A percentile compares a stretch with the other conserved stretches of the same genome.
Evolutionary conservation across 179 eudicot genomes (phyloP).

Genomic region (Spinacia oleracea): DNA sequence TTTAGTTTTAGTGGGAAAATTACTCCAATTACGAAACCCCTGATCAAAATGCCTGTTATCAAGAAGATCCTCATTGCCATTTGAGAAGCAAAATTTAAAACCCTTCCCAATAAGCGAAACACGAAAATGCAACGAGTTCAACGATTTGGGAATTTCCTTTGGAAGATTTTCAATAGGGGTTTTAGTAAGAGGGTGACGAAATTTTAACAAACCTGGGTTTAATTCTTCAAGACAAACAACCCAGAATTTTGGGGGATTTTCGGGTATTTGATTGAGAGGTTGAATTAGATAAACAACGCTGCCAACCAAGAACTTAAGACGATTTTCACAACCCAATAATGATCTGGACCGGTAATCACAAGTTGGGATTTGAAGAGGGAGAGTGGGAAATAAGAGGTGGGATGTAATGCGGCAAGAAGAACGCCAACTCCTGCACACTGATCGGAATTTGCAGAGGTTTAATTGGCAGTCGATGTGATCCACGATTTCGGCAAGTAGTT

Average conservation of each 20-base stretch:
- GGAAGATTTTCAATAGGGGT: slow-evolving; percentile 2
- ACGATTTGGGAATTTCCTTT: neutral
- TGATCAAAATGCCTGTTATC: neutral
- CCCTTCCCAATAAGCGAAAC: slow-evolving; percentile 6
- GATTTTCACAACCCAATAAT: slow-evolving; percentile 1
- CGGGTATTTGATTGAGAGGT: neutral
- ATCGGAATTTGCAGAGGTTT: slow-evolving; percentile 1
- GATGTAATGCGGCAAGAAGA: neutral
- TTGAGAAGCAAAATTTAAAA: neutral
- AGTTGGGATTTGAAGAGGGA: neutral
- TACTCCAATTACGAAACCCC: neutral
- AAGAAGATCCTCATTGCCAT: neutral
- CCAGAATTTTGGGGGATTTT: slow-evolving; percentile 3
- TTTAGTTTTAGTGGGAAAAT: slow-evolving; percentile 5
- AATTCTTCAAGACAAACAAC: slow-evolving; percentile 16
- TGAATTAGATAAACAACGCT: neutral
- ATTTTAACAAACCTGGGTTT: neutral
- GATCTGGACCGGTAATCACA: neutral
- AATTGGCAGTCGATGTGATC: neutral
- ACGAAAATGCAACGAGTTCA: neutral
- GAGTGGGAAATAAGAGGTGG: neutral
- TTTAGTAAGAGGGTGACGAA: slow-evolving; percentile 11
- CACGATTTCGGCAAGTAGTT: neutral
- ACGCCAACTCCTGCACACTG: slow-evolving; percentile 13
- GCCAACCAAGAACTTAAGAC: slow-evolving; percentile 7